phyloP scores from a whole-genome alignment of 495 filamentous ascomycete species.

The Xylaria bambusicola region DNA sequence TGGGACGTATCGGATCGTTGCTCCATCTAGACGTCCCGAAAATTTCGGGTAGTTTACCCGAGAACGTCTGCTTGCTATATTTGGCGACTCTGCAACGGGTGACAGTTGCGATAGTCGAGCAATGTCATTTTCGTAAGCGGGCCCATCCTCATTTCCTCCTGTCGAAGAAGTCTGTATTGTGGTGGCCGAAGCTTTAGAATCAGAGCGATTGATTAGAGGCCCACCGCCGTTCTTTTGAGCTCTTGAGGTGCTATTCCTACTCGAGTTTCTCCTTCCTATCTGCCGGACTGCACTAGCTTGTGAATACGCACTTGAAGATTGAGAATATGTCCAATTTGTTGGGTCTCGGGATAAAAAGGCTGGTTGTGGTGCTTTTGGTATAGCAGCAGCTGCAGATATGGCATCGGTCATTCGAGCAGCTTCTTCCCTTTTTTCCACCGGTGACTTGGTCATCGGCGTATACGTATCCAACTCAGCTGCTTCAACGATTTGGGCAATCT shows the following conservation, averaged over 20 bases:
- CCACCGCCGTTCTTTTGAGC: constrained; percentile 26
- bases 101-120: constrained; percentile 38
- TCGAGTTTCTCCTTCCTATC: constrained; percentile 15
- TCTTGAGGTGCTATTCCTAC: constrained; percentile 17
- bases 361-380: constrained; percentile 19
- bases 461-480: constrained; percentile 38
- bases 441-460: constrained; percentile 43
- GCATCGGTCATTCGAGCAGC: constrained; percentile 30
- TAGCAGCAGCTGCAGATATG: constrained; percentile 21
- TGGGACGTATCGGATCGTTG: constrained; percentile 31
- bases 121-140: constrained; percentile 18
- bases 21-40: constrained; percentile 28
- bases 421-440: constrained; percentile 38
- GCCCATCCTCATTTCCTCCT: constrained; percentile 21
- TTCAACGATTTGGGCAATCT: constrained; percentile 18
- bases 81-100: constrained; percentile 48
- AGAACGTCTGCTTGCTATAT: constrained; percentile 36
- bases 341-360: constrained; percentile 23
- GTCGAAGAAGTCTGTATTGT: constrained; percentile 33
- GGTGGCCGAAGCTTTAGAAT: constrained; percentile 34
- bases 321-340: constrained; percentile 10
- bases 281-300: constrained; percentile 23
- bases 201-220: constrained; percentile 22
- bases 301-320: constrained; percentile 34
- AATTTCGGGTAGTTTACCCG: constrained; percentile 50